Evolutionary conservation across 768 basidiomycete genomes (phyloP), one percentile per base, ranked within the genome.

Genomic region (Phlebiopsis gigantea): DNA sequence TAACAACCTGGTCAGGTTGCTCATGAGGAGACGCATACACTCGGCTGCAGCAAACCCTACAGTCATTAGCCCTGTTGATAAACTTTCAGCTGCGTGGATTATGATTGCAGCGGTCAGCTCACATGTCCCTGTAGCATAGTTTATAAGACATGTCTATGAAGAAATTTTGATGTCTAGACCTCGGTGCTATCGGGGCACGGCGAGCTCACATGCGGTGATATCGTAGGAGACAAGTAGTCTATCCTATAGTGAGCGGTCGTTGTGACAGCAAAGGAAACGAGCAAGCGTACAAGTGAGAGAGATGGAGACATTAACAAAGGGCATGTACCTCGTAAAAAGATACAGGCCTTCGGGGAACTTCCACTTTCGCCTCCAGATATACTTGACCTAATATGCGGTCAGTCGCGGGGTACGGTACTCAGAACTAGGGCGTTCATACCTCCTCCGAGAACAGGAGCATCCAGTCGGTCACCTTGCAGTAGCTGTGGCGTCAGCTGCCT

Each of bases 301-400:
- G 15, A 53, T 42, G 17, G 52, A 42, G 12, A 53, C 39, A 15
- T 53, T 39, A 4, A 53, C 26, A 19, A 53, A 42, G 10, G 43
- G 52, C 52, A 53, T 42, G 51, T 41, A 42, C 12, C 52, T 9
- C 21, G 34, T 41, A 24, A 41, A 42, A 21, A 53, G 52, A 22
- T 53, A 53, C 25, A 53, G 31, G 5, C 19, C 30, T 26, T 53
- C 43, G 2, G 52, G 22, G 22, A 44, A 42, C 15, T 30, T n/a
- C 52, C 52, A 53, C 26, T 42, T 53, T 5, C 52, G 25, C 39
- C 7, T n/a, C 52, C 52, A 53, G 24, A 53, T 44, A 15, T 42
- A 28, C 17, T 53, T 39, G 21, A n/a, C 15, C 52, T 53, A 22
- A 10, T 8, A 1, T 10, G 14, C n/a, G 17, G 8, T 31, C 24